Evolutionary conservation across 352 stramenopile genomes (phyloP), one percentile per base, ranked within the genome.

Genomic region (Phytophthora pluvialis): DNA sequence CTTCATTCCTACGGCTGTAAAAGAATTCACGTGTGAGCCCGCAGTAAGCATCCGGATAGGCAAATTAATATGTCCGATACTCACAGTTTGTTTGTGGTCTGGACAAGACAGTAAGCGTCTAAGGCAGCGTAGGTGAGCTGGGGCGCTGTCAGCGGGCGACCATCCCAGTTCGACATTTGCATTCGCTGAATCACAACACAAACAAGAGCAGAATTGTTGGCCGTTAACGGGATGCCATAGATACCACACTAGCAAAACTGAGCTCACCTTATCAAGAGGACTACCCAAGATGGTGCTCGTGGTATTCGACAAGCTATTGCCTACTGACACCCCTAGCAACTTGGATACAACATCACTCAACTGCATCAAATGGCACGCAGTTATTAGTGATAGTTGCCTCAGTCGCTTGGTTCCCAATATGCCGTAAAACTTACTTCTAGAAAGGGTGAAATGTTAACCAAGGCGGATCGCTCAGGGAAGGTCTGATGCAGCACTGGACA

Each of bases 161-260:
- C 63, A 38, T 90, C 78, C 79, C 81, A 90, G 40, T 90, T 88
- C 1, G 81, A 90, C 26, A 90, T 70, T 73, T 90, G 81, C 79
- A 90, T 90, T 55, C 70, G 70, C 81, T 87, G 26, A 16, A 50
- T 18, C 11, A 21, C 12, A 58, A 55, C 16, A 40, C n/a, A 53
- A 46, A 12, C 13, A 55, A 16, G 60, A 39, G 8, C 5, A 26
- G 1, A 21, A 21, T 21, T 21, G 21, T 2, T 21, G 21, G 47
- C n/a, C 40, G 10, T 35, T 5, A n/a, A 36, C 7, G 48, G 6
- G 26, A 35, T 7, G 31, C 11, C 10, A 33, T 13, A 25, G 21
- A 18, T 11, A 10, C 0, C 18, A 35, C 12, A 55, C 21, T 21
- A 21, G 21, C 21, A 11, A 21, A 25, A 21, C 7, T 42, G 11